Conservation (phyloP, 306 rosid species). For the Dalbergia oliveri region DNA sequence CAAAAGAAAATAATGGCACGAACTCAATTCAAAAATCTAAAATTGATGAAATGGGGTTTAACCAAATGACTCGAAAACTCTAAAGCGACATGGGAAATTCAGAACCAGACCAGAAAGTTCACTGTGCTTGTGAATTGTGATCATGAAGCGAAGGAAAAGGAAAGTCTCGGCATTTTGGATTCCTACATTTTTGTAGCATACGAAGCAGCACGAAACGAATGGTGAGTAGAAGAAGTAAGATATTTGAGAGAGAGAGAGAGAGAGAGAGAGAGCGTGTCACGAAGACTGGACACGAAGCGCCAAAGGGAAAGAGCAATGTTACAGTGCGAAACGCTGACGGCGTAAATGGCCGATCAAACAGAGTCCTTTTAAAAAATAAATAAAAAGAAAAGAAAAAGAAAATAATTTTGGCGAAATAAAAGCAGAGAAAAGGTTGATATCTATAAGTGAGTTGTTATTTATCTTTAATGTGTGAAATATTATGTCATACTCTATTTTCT, state of each 20-base stretch:
- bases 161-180: neutral
- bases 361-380: no score
- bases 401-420: no score
- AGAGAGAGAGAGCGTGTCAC: neutral
- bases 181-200: neutral
- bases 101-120: neutral
- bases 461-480: no score
- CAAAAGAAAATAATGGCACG: neutral
- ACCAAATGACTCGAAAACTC: constrained; percentile 8
- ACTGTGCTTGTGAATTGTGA: neutral
- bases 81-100: neutral
- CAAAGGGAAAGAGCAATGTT: neutral
- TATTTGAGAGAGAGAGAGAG: neutral
- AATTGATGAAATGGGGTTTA: constrained; percentile 31
- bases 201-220: neutral
- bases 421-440: no score
- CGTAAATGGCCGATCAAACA: no score
- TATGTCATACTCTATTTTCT: no score
- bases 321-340: no score
- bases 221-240: neutral
- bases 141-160: neutral
- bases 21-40: neutral
- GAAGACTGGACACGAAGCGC: neutral
- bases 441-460: no score
- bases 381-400: no score